These are phyloP conservation scores for Bidens hawaiensis DNA, from an alignment of 140 eudicot genomes.

Conservation along the genomic window DNA sequence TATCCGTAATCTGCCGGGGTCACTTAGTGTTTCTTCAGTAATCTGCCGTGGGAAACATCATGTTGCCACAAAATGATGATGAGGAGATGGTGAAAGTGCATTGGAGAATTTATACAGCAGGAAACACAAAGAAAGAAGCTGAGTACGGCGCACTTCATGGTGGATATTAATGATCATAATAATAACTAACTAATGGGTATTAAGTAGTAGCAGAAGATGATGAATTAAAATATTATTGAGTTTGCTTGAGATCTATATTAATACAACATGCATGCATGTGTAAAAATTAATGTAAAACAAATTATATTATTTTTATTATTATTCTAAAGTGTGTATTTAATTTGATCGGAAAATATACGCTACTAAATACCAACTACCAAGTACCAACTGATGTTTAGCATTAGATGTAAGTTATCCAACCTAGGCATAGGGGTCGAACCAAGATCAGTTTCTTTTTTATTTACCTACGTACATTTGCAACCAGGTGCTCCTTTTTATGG, in stretches of 20 bases:
- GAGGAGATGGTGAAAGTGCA: constrained; percentile 18
- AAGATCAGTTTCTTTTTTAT: background rate
- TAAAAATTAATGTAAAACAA: too few species aligned
- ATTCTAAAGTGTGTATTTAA: background rate
- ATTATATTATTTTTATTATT: too few species aligned
- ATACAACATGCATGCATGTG: background rate
- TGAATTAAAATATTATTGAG: background rate
- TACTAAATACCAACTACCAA: background rate
- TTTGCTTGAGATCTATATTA: constrained; percentile 33
- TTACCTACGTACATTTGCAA: background rate
- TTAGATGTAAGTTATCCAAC: background rate
- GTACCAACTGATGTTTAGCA: background rate
- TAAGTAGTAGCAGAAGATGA: constrained; percentile 17
- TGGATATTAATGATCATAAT: constrained; percentile 22
- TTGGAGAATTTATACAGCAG: constrained; percentile 26
- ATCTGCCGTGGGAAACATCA: too few species aligned
- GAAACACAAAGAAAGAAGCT: constrained; percentile 21
- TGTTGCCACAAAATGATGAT: background rate
- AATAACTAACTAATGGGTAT: constrained; percentile 6
- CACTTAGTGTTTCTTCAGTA: too few species aligned
- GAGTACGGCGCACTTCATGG: constrained; percentile 64
- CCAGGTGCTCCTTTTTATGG: background rate
- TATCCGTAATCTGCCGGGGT: too few species aligned
- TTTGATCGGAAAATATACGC: background rate
- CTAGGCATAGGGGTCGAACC: too few species aligned